phyloP scores from a whole-genome alignment of 2,329 filamentous ascomycete genomes.

The Pleoardoris graminearum region DNA sequence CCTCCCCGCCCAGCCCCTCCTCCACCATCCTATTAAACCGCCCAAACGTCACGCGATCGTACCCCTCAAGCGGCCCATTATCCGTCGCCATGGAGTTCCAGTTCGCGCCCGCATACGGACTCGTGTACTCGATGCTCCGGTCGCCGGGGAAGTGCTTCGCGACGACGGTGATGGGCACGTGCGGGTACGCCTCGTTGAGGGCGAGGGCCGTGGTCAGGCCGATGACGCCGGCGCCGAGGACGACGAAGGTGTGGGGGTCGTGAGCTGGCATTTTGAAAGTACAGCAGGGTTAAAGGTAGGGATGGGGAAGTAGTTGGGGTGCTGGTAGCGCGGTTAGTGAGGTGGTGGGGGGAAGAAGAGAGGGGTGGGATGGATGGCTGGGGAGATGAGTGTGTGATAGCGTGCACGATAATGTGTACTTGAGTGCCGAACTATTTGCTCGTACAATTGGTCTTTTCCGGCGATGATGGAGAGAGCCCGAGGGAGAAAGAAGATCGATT shows the following conservation, averaged over 20 bases:
- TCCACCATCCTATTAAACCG: slow-evolving; percentile 32
- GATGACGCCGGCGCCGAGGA: slow-evolving; percentile 63
- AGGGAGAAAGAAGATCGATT: too few relatives aligned
- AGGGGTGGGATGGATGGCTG: too few relatives aligned
- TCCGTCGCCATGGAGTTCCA: slow-evolving; percentile 60
- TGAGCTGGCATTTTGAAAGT: too few relatives aligned
- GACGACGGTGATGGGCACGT: slow-evolving; percentile 68
- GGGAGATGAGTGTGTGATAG: too few relatives aligned
- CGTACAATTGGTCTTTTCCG: too few relatives aligned
- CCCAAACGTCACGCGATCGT: slow-evolving; percentile 37
- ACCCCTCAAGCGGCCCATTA: slow-evolving; percentile 37
- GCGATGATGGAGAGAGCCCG: too few relatives aligned
- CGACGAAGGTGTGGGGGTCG: slow-evolving; percentile 23
- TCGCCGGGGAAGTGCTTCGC: slow-evolving; percentile 94
- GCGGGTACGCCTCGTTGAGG: slow-evolving; percentile 57
- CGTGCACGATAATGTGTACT: too few relatives aligned
- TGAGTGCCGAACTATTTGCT: too few relatives aligned
- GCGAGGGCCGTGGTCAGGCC: slow-evolving; percentile 67
- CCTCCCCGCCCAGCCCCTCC: slow-evolving; percentile 26
- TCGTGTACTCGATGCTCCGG: slow-evolving; percentile 88
- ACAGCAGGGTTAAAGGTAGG: too few relatives aligned
- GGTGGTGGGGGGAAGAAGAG: too few relatives aligned
- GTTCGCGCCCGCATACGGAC: slow-evolving; percentile 86
- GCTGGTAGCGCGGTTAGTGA: too few relatives aligned
- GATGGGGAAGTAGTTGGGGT: too few relatives aligned